Base-by-base conservation (phyloP, 306 rosid genomes). In the Medicago lupulina region DNA sequence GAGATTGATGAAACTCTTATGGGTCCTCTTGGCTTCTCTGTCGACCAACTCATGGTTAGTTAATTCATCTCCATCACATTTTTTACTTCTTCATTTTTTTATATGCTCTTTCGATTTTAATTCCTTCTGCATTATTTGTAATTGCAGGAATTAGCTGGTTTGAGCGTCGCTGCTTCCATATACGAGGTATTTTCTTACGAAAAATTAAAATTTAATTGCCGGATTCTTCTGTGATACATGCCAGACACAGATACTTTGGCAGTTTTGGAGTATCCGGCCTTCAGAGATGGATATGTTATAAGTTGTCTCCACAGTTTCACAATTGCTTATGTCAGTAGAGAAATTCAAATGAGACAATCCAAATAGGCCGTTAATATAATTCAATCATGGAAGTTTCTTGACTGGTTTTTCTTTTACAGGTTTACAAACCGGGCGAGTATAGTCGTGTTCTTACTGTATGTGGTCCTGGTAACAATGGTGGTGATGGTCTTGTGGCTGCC, bases 401-500 rank as follows among this genome's bases (percentile, higher is more conserved):
- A 53, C 4, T 17, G 67, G 28, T 79, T 58, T 66, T 75, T 58
- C 6, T 77, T 50, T 63, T 14, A 14, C 81, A 95, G 99, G 97
- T 87, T 62, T 95, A 89, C 83, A 90, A 87, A 79, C 81, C 87
- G 7, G 60, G 83, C 46, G 93, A 92, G 87, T 86, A 84, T 80
- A 75, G 77, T 23, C 93, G 88, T 16, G 93, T 95, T 70, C 98
- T 95, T 51, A 81, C 79, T 34, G 79, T 95, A 4, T 95, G 99
- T 83, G 99, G 99, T 61, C 99, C 99, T 73, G 99, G 99, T 65
- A 95, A 95, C 85, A 95, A 95, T 74, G 97, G 97, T 7, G 99
- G 97, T 68, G 99, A 95, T 49, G 99, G 97, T 80, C 86, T 92
- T 9, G 99, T 95, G 75, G 97, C 97, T 80, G 92, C 99, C 21